Base-by-base conservation (phyloP, 306 rosid genomes). In the Bauhinia variegata region DNA sequence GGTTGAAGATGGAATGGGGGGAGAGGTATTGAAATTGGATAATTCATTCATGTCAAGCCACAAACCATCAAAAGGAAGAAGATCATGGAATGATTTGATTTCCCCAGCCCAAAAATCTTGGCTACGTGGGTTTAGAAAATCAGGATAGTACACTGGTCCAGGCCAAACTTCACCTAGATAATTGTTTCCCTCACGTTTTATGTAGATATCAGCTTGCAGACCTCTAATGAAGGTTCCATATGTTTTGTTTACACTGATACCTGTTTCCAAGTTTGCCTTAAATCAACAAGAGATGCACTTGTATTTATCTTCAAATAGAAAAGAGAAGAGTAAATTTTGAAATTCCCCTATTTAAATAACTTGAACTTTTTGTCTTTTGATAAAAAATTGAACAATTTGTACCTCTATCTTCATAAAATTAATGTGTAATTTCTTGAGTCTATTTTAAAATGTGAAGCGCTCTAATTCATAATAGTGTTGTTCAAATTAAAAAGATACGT, bases 41-140 rank as follows among this genome's bases (percentile, higher is more conserved):
- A 86, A 0, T 64, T 92, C 98, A 42, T 92, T 92, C 96, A 92
- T 92, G 76, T 92, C 96, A 36, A 92, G 46, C 98, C 96, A 92
- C 39, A 92, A 65, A 59, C 98, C 98, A 52, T 92, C 96, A 59
- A 89, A 69, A 32, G 93, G 86, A 54, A 92, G 81, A 41, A 62
- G 49, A 13, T 73, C 85, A 32, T 18, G 74, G 73, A 92, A 89
- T 37, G 72, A 16, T 81, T 81, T 83, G 54, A 89, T 87, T 88
- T 92, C 98, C 30, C 49, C 75, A 37, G 82, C 76, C 95, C 96
- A 89, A 74, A 54, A 89, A 0, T 6, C 31, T 66, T 72, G 80
- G 78, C 72, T 77, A 0, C 0, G 30, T 48, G 98, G 96, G 54
- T 89, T 80, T 65, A 86, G 62, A 74, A 92, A 92, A 66, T 92